Evolutionary conservation across 2,329 filamentous ascomycete genomes (phyloP), one percentile per base, ranked within the genome.

Genomic region (Sporothrix pseudoabietina): DNA sequence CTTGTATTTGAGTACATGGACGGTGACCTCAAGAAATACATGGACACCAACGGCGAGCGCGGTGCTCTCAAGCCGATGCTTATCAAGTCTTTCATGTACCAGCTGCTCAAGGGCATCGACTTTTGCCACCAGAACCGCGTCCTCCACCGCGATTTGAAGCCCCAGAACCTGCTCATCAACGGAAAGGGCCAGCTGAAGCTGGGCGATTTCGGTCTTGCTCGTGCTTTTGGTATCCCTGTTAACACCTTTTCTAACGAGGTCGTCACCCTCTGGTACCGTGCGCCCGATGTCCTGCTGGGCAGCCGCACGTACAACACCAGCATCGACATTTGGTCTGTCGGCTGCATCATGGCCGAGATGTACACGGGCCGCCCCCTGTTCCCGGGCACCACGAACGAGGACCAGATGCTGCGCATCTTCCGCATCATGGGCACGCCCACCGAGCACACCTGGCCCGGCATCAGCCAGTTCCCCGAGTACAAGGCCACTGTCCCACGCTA

Each of bases 301-400:
- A 96, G 92, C 78, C 87, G 96, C 77, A 98, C 96, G 30, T 99
- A 99, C 85, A 99, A 97, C 83, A 99, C 96, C n/a, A 97, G 94
- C 83, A 98, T 99, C 81, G 96, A 99, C 80, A 98, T 99, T 80
- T 99, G 96, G 96, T 97, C 94, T 7, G 96, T 96, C 7, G 96
- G 96, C 73, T 99, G 96, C 82, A 99, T 99, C 85, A 98, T 99
- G 96, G 96, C 96, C 10, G 96, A 99, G 83, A 98, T 99, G 94
- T 98, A 97, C 82, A 98, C 95, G 0, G 96, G 96, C 4, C 89
- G 96, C 22, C 96, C 96, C 0, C 87, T 99, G 7, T 99, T 99
- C 84, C 96, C 96, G 0, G 96, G 96, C 74, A 99, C 96, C 1
- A 98, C 96, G 52, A 99, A 99, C 81, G 96, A 99, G 82, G 96